Evolutionary conservation across 495 filamentous ascomycete genomes (phyloP).

Genomic region (Neurospora intermedia): DNA sequence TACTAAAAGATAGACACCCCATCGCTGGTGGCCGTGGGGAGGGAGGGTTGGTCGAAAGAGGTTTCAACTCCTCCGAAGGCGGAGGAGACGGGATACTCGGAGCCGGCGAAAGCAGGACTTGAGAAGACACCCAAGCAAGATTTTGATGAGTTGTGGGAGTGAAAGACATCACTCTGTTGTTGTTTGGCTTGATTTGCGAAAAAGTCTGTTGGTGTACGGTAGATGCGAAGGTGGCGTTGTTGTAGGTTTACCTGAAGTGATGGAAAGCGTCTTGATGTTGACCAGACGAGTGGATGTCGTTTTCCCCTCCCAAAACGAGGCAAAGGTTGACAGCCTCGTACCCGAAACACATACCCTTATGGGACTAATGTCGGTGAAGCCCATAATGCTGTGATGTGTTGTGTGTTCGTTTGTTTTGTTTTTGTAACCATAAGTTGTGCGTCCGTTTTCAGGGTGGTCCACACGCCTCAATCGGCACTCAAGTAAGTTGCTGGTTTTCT

Average conservation of each 20-base stretch:
- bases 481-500: not conserved
- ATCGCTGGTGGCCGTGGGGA: too few relatives aligned
- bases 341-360: not conserved
- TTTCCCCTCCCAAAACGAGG: not conserved
- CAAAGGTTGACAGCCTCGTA: not conserved
- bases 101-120: not conserved
- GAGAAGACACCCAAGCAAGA: not conserved
- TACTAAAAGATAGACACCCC: too few relatives aligned
- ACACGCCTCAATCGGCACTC: not conserved
- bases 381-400: not conserved
- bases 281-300: not conserved
- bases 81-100: not conserved
- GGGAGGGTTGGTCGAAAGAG: too few relatives aligned
- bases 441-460: not conserved
- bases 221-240: not conserved
- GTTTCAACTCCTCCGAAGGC: too few relatives aligned
- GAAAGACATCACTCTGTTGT: not conserved
- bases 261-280: not conserved
- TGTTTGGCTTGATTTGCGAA: not conserved
- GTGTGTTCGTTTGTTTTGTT: not conserved
- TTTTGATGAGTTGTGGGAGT: not conserved
- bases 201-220: not conserved
- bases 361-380: not conserved
- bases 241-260: not conserved
- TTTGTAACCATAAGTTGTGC: not conserved